Base-by-base conservation (phyloP, 2,329 filamentous ascomycete genomes). In the Fusarium subtropicale region DNA sequence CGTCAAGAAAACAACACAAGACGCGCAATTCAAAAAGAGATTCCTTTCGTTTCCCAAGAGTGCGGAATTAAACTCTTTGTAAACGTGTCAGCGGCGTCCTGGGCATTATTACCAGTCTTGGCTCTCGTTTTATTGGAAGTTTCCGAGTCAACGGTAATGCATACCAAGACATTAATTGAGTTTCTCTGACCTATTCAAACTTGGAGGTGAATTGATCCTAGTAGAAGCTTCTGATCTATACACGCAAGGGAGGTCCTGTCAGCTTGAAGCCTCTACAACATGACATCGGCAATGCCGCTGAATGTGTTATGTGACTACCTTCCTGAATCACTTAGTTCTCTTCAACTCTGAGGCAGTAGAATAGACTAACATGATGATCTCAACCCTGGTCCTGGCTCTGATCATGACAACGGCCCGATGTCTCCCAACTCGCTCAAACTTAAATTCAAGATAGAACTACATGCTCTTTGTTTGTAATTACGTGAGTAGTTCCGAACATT, bases 51-150 rank as follows among this genome's bases (percentile, higher is more conserved):
- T 58, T 26, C 12, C 31, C 16, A 12, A 51, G 24, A 56, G 42
- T 42, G 60, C 44, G 65, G 60, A 66, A 69, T 62, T 71, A 2
- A 52, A 5, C 24, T 41, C 26, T 36, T 51, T 41, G 53, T 69
- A 33, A 33, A 63, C 50, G 50, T 73, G 66, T 72, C 70, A 74
- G 72, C 30, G 66, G 72, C 68, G 65, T 58, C 54, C 41, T 53
- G 18, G 22, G n/a, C 36, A 20, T 22, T 22, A 20, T 12, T n/a
- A 28, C 39, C 41, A 9, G n/a, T 59, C 55, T 66, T 72, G 55
- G 57, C 61, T 63, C 28, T 26, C 57, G 22, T 48, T 28, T 60
- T 16, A 3, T 22, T 36, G 30, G 26, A 10, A 31, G 28, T 34
- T 18, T 44, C 41, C 24, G 24, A 26, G 41, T 44, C 20, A 41